Percentiles rank a stretch among this genome's conserved stretches.
Conservation (phyloP, 176 grass and related monocot genomes). For the Eragrostis nindensis region DNA sequence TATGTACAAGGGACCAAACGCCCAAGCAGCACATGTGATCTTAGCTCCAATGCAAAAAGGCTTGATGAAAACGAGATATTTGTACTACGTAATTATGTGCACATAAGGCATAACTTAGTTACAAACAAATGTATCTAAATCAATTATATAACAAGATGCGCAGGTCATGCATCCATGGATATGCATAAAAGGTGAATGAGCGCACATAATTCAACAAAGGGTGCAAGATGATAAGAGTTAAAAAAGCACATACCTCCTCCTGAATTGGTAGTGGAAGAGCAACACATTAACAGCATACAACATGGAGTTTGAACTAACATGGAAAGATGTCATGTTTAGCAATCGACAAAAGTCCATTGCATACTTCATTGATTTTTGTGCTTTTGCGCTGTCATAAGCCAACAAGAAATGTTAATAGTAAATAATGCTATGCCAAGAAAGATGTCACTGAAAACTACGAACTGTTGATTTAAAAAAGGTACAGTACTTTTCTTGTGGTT, state of each 20-base stretch:
- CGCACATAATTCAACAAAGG: constrained; percentile 9
- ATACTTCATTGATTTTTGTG: constrained; percentile 52
- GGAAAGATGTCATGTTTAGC: constrained; percentile 11
- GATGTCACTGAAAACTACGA: not conserved
- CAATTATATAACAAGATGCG: constrained; percentile 13
- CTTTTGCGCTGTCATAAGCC: constrained; percentile 60
- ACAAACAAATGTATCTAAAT: constrained; percentile 2
- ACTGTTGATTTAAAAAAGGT: constrained; percentile 30
- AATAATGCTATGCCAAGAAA: constrained; percentile 3
- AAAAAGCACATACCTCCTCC: constrained; percentile 33
- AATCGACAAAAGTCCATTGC: constrained; percentile 3
- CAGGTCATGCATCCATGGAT: constrained; percentile 26
- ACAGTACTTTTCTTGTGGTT: constrained; percentile 69
- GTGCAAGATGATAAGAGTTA: not conserved
- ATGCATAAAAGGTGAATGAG: constrained; percentile 21
- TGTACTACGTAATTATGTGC: no score
- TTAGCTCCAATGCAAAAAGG: constrained; percentile 4
- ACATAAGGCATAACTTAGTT: constrained; percentile 1
- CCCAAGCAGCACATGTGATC: not conserved
- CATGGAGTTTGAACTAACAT: constrained; percentile 37
- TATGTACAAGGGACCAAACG: not conserved
- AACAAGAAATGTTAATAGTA: constrained; percentile 36
- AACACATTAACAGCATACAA: constrained; percentile 41
- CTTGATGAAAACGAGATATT: constrained; percentile 10
- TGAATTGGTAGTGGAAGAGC: constrained; percentile 32